A percentile compares a stretch with the other conserved stretches of the same genome.
Evolutionary conservation across 495 filamentous ascomycete species (phyloP).

Genomic region (Podospora sp.): DNA sequence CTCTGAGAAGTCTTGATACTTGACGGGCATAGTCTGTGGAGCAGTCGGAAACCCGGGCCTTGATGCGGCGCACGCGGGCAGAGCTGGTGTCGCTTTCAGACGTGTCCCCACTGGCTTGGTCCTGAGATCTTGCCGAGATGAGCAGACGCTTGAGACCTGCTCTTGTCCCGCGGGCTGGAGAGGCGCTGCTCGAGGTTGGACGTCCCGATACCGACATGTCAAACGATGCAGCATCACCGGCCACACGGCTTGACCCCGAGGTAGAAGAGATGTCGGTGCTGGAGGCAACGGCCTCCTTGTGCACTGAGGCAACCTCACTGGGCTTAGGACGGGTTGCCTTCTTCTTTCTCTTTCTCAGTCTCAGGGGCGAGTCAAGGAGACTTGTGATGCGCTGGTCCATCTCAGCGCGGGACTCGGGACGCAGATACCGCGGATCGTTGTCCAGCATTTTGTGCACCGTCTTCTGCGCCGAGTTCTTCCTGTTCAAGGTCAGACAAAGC

Average conservation of each 20-base stretch:
- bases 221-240: conserved; percentile 20
- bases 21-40: conserved; percentile 34
- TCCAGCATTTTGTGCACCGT: conserved; percentile 50
- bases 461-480: conserved; percentile 53
- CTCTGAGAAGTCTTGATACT: conserved; percentile 28
- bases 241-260: conserved; percentile 17
- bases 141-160: background rate
- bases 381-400: conserved; percentile 43
- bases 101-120: conserved; percentile 9
- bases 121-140: conserved; percentile 14
- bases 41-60: conserved; percentile 32
- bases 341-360: conserved; percentile 20
- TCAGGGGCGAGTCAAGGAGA: conserved; percentile 29
- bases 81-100: conserved; percentile 8
- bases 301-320: too few species aligned
- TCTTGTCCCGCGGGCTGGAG: background rate
- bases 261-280: conserved; percentile 19
- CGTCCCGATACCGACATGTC: conserved; percentile 19
- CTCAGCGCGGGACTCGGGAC: conserved; percentile 48
- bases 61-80: conserved; percentile 20
- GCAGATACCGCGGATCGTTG: conserved; percentile 50
- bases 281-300: conserved; percentile 15
- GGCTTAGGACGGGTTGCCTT: background rate
- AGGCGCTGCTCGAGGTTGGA: background rate
- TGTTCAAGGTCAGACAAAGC: conserved; percentile 14